These are phyloP conservation scores for Lactarius tabidus DNA, from an alignment of 768 basidiomycete species.

Conservation along the genomic window DNA sequence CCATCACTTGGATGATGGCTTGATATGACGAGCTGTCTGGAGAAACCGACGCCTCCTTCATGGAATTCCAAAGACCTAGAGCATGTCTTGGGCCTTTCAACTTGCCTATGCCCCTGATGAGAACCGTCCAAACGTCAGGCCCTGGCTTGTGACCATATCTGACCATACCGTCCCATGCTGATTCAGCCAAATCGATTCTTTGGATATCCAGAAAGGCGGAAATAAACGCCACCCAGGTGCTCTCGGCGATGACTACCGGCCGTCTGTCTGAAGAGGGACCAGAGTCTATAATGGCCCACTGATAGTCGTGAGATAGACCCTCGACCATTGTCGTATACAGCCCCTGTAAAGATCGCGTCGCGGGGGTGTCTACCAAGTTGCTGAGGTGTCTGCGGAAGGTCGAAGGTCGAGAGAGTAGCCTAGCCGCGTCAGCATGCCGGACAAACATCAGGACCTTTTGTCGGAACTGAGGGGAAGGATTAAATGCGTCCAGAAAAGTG, in stretches of 20 bases:
- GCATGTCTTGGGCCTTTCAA: slow-evolving; percentile 50
- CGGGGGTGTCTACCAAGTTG: slow-evolving; percentile 39
- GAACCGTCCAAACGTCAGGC: slow-evolving; percentile 62
- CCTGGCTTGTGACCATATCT: slow-evolving; percentile 47
- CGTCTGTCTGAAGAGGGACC: slow-evolving; percentile 35
- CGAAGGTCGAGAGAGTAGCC: slow-evolving; percentile 46
- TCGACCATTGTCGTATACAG: slow-evolving; percentile 51
- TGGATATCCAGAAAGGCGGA: slow-evolving; percentile 56
- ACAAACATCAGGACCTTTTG: slow-evolving; percentile 44
- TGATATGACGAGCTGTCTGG: slow-evolving; percentile 66
- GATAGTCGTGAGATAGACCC: slow-evolving; percentile 47
- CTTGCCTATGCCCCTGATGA: slow-evolving; percentile 59
- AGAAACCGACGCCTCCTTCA: slow-evolving; percentile 50
- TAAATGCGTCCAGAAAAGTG: slow-evolving; percentile 39
- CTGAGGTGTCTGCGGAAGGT: slow-evolving; percentile 49
- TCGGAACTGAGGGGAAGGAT: slow-evolving; percentile 40
- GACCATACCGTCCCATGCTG: slow-evolving; percentile 66
- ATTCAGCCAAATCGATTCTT: slow-evolving; percentile 52
- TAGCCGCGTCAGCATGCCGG: slow-evolving; percentile 47
- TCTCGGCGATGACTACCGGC: slow-evolving; percentile 50
- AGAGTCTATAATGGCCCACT: slow-evolving; percentile 50
- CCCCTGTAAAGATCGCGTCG: slow-evolving; percentile 36
- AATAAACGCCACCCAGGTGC: slow-evolving; percentile 63
- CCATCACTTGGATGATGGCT: slow-evolving; percentile 62
- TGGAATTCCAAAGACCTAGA: slow-evolving; percentile 57